Evolutionary conservation across 2,329 filamentous ascomycete genomes (phyloP), one percentile per base, ranked within the genome.

Genomic region (Blastomyces emzantsi): DNA sequence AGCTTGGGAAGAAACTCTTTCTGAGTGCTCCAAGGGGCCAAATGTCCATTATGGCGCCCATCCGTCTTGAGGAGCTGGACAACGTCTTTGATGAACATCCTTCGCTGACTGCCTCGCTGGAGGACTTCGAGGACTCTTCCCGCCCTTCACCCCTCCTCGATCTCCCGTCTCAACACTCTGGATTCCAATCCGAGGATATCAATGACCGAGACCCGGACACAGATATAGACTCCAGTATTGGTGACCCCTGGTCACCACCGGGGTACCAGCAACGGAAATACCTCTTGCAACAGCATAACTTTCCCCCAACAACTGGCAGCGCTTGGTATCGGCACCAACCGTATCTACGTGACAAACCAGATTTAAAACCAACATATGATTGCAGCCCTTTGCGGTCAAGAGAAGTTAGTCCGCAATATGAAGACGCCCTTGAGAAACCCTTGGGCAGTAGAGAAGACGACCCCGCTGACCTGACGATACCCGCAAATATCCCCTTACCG

Each of bases 211-310:
- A 66, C 8, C 79, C 80, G 64, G 70, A 66, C 7, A 36, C 73
- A 72, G 68, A 73, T 69, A 70, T 76, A 62, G 79, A 82, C 64
- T 79, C 79, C 61, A 76, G 78, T 7, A 19, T 60, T 30, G 66
- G 64, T 28, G 80, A 82, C 59, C 84, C 83, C 41, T 88, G 85
- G 84, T 86, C 84, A 62, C 87, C 87, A 51, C 87, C 87, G 1
- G 85, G 85, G 15, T 87, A 86, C 80, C 80, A 83, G 41, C 72
- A 83, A 41, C 72, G 74, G 36, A 64, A 60, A 9, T 54, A 63
- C 19, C 56, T 63, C 17, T 30, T 59, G 17, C 55, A 63, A 25
- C 72, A 69, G 69, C 67, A 72, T 64, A 72, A 73, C 30, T 62
- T 61, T 55, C 56, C 60, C 3, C 57, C 59, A 66, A 73, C 70